phyloP scores from a whole-genome alignment of 352 stramenopile species.

The Globisporangium spinosum region DNA sequence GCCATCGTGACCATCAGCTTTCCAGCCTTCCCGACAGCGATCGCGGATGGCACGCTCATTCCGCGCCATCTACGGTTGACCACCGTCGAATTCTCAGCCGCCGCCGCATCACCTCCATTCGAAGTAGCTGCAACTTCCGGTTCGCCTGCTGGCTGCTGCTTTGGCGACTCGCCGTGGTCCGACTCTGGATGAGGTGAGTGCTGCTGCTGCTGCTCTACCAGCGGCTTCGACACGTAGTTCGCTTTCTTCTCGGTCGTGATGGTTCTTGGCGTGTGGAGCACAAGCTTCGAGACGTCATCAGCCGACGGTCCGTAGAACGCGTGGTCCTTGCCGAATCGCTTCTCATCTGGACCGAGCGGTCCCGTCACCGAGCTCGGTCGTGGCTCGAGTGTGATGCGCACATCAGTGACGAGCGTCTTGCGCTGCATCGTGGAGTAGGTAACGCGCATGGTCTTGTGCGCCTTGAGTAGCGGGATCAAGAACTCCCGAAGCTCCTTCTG shows the following conservation, averaged over 20 bases:
- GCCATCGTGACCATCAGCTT: constrained; percentile 77
- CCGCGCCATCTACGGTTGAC: constrained; percentile 51
- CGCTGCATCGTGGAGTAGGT: constrained; percentile 68
- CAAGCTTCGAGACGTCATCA: constrained; percentile 68
- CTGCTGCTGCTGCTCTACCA: constrained; percentile 13
- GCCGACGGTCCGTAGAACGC: constrained; percentile 58
- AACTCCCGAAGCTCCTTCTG: constrained; percentile 60
- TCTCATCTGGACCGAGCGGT: constrained; percentile 44
- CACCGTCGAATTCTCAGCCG: constrained; percentile 4
- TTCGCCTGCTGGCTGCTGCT: constrained; percentile 14
- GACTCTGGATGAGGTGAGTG: background rate
- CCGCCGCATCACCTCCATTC: constrained; percentile 12
- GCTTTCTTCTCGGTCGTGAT: constrained; percentile 61
- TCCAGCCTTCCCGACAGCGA: constrained; percentile 29
- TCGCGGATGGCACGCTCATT: constrained; percentile 30
- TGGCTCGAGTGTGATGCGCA: constrained; percentile 75
- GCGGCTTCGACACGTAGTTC: constrained; percentile 68
- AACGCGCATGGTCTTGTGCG: constrained; percentile 59
- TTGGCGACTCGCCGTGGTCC: constrained; percentile 12
- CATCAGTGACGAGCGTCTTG: constrained; percentile 70
- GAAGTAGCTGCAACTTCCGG: constrained; percentile 4
- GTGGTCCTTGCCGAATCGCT: constrained; percentile 67
- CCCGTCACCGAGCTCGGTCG: constrained; percentile 62
- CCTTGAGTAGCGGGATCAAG: constrained; percentile 68
- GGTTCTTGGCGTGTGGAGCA: constrained; percentile 51